Conservation (phyloP, 768 basidiomycete genomes). For the Boletus sp. region DNA sequence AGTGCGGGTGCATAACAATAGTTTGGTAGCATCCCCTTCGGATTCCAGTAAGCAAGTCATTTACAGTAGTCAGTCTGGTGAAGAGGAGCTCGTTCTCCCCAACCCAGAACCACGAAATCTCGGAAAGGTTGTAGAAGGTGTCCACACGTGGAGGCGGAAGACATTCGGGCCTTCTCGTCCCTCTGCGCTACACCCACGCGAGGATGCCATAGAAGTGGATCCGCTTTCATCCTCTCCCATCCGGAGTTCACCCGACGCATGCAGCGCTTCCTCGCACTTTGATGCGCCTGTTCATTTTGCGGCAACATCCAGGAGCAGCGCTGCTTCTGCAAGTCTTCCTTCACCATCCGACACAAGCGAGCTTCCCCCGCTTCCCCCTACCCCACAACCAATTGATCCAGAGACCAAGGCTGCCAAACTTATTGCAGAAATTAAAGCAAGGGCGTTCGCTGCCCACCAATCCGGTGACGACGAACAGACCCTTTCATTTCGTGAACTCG, state of each 20-base stretch:
- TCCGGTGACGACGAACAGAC: conserved; percentile 45
- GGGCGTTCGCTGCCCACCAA: conserved; percentile 45
- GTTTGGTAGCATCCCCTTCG: conserved; percentile 16
- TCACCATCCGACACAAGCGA: conserved; percentile 26
- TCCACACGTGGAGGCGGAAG: conserved; percentile 44
- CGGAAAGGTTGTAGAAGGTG: conserved; percentile 34
- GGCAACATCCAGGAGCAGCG: conserved; percentile 3
- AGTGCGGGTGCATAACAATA: not conserved
- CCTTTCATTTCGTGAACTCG: conserved; percentile 42
- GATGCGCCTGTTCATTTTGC: conserved; percentile 8
- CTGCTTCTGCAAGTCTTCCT: conserved; percentile 12
- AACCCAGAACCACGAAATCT: conserved; percentile 25
- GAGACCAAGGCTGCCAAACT: conserved; percentile 52
- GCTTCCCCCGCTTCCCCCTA: conserved; percentile 25
- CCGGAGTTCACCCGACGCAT: conserved; percentile 2
- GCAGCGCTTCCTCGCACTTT: conserved; percentile 1
- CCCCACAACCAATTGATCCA: conserved; percentile 32
- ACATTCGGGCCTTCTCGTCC: conserved; percentile 21
- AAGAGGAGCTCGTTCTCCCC: conserved; percentile 49
- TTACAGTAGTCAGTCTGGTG: conserved; percentile 68
- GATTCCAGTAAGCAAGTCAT: conserved; percentile 38
- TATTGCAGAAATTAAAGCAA: conserved; percentile 65
- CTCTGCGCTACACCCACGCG: not conserved
- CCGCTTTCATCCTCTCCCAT: conserved; percentile 11
- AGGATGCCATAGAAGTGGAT: conserved; percentile 20